phyloP scores from a whole-genome alignment of 306 rosid genomes.

The Sesbania bispinosa region DNA sequence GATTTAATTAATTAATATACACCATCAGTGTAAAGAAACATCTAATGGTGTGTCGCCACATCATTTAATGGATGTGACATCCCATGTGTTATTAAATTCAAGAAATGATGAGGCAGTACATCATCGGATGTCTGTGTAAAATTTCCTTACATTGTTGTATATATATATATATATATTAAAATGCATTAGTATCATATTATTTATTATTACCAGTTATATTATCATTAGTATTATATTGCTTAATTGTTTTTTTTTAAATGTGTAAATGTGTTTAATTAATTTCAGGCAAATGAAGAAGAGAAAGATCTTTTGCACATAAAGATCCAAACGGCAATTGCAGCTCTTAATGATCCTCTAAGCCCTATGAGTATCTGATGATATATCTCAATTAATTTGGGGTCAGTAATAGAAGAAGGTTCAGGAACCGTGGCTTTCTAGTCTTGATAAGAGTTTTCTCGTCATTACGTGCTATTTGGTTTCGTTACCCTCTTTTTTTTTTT shows the following conservation, averaged over 20 bases:
- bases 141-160: too few species aligned
- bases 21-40: too few species aligned
- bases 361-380: slow-evolving; percentile 67
- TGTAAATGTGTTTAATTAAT: too few species aligned
- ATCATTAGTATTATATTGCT: slow-evolving; percentile 9
- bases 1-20: too few species aligned
- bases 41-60: too few species aligned
- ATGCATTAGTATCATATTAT: too few species aligned
- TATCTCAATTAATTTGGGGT: neutral
- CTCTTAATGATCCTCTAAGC: slow-evolving; percentile 75
- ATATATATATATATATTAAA: too few species aligned
- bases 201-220: too few species aligned
- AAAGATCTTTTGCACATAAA: slow-evolving; percentile 58
- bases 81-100: too few species aligned
- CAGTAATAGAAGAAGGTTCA: neutral
- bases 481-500: neutral
- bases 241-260: neutral
- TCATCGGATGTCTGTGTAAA: too few species aligned
- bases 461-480: neutral
- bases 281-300: slow-evolving; percentile 86
- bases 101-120: too few species aligned
- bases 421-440: slow-evolving; percentile 13
- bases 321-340: slow-evolving; percentile 71
- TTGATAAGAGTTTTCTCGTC: neutral
- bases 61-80: too few species aligned